Evolutionary conservation across 768 basidiomycete genomes (phyloP).

Genomic region (Boletus patriciae): DNA sequence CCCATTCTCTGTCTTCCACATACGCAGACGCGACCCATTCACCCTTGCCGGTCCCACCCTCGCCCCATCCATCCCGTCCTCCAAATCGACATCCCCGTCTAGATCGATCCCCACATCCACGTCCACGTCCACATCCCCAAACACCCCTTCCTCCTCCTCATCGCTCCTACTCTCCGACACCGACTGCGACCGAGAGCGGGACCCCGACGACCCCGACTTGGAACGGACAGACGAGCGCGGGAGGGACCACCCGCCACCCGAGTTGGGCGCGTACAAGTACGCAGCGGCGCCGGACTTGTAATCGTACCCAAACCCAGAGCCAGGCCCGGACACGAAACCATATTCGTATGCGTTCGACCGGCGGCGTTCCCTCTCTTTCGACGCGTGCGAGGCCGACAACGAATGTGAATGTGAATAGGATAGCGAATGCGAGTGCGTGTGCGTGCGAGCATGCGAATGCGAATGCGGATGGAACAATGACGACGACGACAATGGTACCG

Average conservation of each 20-base stretch:
- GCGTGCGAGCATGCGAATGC: neutral
- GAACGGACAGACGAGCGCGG: constrained; percentile 53
- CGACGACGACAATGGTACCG: constrained; percentile 14
- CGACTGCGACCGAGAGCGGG: constrained; percentile 34
- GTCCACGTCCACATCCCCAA: neutral
- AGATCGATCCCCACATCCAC: neutral
- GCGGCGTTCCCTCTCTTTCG: constrained; percentile 7
- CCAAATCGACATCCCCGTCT: neutral
- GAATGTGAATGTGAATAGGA: constrained; percentile 1
- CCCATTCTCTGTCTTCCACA: constrained; percentile 6
- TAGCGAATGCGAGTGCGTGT: neutral
- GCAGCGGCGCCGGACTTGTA: neutral
- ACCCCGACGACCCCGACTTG: constrained; percentile 38
- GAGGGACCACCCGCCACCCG: constrained; percentile 52
- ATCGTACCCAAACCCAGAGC: neutral
- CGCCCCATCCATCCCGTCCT: neutral
- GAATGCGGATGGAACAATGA: neutral
- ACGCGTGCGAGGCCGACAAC: neutral
- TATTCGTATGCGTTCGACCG: constrained; percentile 20
- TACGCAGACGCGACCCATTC: neutral
- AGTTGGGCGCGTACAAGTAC: constrained; percentile 13
- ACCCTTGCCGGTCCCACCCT: neutral
- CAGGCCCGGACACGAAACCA: neutral
- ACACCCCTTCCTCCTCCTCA: constrained; percentile 23
- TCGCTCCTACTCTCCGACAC: constrained; percentile 39